A percentile compares a stretch with the other conserved stretches of the same genome.
These are phyloP conservation scores for Tremella fuciformis DNA, from an alignment of 768 basidiomycete genomes.

Conservation along the genomic window DNA sequence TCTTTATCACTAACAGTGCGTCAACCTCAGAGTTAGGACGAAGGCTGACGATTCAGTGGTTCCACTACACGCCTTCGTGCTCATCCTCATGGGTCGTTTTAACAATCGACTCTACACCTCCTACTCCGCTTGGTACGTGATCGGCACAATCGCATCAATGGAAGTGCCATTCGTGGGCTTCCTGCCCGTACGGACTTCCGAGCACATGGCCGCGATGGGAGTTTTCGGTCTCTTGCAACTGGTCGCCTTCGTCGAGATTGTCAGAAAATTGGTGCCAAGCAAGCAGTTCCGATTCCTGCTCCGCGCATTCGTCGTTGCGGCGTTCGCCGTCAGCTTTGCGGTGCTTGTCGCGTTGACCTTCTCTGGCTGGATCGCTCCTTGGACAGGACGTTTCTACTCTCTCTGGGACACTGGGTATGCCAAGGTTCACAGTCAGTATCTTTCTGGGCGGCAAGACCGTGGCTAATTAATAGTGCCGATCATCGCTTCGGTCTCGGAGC, in stretches of 20 bases:
- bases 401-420: slow-evolving; percentile 99
- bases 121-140: slow-evolving; percentile 96
- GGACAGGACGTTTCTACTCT: slow-evolving; percentile 99
- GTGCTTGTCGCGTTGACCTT: slow-evolving; percentile 80
- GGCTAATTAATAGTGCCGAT: slow-evolving; percentile 64
- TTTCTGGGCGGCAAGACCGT: neutral
- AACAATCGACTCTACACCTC: slow-evolving; percentile 86
- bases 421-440: slow-evolving; percentile 68
- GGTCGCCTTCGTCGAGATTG: slow-evolving; percentile 85
- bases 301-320: slow-evolving; percentile 64
- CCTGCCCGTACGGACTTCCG: slow-evolving; percentile 93
- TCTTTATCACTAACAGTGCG: slow-evolving; percentile 92
- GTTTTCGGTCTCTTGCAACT: slow-evolving; percentile 96
- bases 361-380: slow-evolving; percentile 93
- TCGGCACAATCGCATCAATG: slow-evolving; percentile 96
- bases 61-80: slow-evolving; percentile 88
- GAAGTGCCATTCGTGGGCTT: slow-evolving; percentile 99
- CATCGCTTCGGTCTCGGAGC: slow-evolving; percentile 98
- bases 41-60: slow-evolving; percentile 61
- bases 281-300: slow-evolving; percentile 88
- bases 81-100: slow-evolving; percentile 94
- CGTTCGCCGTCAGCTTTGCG: slow-evolving; percentile 68
- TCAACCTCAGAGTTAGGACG: neutral
- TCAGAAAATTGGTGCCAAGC: slow-evolving; percentile 81
- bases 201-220: slow-evolving; percentile 98